Evolutionary conservation across 2,329 filamentous ascomycete genomes (phyloP), one percentile per base, ranked within the genome.

Genomic region (Fusarium equiseti): DNA sequence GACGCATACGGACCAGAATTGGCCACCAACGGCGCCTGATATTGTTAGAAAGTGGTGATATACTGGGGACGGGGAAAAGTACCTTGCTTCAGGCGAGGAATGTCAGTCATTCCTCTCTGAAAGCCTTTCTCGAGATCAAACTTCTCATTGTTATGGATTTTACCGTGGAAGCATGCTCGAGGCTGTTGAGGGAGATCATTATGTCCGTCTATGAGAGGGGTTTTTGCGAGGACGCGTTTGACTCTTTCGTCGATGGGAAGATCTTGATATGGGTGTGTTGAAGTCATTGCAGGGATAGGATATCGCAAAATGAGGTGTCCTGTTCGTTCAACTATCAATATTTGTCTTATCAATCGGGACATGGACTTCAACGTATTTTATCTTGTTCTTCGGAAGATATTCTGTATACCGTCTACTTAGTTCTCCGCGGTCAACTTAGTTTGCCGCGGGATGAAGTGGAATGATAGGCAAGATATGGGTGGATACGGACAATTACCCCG

Each of bases 1-100:
- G 0, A 63, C 61, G 7, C 61, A 64, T 1, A 63, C 61, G 4
- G 61, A 64, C 61, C 61, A 64, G 6, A 64, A 63, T 0, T 64
- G 61, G 0, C 61, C 61, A 0, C 61, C 59, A 0, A 64, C 50
- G 0, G 43, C 59, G 0, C 61, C 61, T 61, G 0, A 0, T 2
- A 2, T 2, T 2, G 5, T 58, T 16, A 43, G 6, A 12, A 2
- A 22, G 6, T 7, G 4, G 6, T 1, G 20, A 20, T 20, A 20
- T 20, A 20, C 20, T 20, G 20, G 20, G 20, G 20, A 20, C 20
- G 20, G 20, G 20, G 20, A 20, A 20, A 20, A 20, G 2, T 5
- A 55, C 61, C 61, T 31, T 63, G 59, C 2, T 63, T 63, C 0
- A 63, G 43, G 2, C 61, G 61, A 29, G 49, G 59, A 2, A 63